Evolutionary conservation across 225 moss, liverwort and hornwort species (phyloP).

Genomic region (Straminergon stramineum): DNA sequence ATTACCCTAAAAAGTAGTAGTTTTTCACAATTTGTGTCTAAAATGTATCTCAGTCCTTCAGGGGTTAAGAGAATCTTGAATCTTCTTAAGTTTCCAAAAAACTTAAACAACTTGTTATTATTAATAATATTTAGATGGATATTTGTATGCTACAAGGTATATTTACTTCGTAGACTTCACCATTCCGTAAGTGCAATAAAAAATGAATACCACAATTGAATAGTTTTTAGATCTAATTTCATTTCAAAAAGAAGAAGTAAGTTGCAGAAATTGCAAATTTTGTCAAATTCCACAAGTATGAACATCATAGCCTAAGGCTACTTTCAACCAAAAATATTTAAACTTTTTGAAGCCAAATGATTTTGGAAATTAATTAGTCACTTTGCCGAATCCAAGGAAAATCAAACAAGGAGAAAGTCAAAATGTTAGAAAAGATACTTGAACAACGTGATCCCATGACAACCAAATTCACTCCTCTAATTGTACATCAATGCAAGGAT

Average conservation of each 20-base stretch:
- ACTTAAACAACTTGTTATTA: too few species aligned
- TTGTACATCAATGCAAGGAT: neutral
- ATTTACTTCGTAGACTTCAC: rapidly evolving
- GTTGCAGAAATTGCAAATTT: rapidly evolving
- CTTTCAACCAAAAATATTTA: rapidly evolving
- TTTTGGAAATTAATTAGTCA: neutral
- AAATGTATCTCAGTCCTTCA: too few species aligned
- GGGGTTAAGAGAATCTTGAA: neutral
- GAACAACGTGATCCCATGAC: neutral
- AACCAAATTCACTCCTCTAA: neutral
- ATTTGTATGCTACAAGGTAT: neutral
- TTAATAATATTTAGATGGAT: neutral
- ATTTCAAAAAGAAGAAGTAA: rapidly evolving
- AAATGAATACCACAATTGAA: rapidly evolving
- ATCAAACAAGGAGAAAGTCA: neutral
- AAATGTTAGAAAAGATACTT: neutral
- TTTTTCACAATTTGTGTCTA: too few species aligned
- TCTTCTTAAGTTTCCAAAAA: too few species aligned
- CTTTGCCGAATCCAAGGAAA: neutral
- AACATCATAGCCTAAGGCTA: too few species aligned
- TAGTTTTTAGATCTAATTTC: neutral
- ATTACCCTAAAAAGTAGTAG: too few species aligned
- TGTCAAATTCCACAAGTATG: rapidly evolving
- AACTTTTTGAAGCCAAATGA: too few species aligned
- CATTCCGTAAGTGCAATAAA: too few species aligned